Conservation (phyloP, 768 basidiomycete species). For the Suillus weaverae region DNA sequence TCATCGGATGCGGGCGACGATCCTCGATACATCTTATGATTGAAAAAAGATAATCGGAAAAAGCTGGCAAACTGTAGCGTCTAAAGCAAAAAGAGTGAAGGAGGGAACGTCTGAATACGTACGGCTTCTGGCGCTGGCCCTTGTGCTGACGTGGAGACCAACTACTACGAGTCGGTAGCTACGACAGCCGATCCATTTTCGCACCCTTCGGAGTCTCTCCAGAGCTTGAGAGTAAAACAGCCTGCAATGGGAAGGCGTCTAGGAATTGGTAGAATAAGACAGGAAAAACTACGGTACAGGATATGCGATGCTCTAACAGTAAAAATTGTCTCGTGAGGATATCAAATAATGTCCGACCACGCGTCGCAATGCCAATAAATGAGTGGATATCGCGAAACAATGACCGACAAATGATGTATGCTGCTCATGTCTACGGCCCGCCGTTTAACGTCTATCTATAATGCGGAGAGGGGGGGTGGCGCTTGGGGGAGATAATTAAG, state of each 20-base stretch:
- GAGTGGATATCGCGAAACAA: slow-evolving; percentile 55
- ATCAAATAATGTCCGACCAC: slow-evolving; percentile 48
- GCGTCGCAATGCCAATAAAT: slow-evolving; percentile 46
- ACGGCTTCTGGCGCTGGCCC: slow-evolving; percentile 7
- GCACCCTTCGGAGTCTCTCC: slow-evolving; percentile 5
- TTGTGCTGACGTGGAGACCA: slow-evolving; percentile 31
- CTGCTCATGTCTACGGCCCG: slow-evolving; percentile 50
- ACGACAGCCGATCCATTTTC: slow-evolving; percentile 13
- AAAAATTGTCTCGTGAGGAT: slow-evolving; percentile 59
- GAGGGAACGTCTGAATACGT: slow-evolving; percentile 17
- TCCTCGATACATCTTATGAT: slow-evolving; percentile 48
- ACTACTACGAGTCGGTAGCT: neutral
- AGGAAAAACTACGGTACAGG: slow-evolving; percentile 40
- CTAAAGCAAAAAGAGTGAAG: slow-evolving; percentile 18
- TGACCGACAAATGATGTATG: slow-evolving; percentile 42
- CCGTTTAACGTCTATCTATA: slow-evolving; percentile 45
- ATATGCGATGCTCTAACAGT: slow-evolving; percentile 68
- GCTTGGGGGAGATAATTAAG: slow-evolving; percentile 18
- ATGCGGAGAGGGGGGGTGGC: slow-evolving; percentile 28
- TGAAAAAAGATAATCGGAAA: slow-evolving; percentile 15
- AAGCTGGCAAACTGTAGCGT: slow-evolving; percentile 14
- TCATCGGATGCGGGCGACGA: slow-evolving; percentile 64
- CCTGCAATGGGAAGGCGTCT: slow-evolving; percentile 15
- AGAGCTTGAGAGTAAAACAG: slow-evolving; percentile 1
- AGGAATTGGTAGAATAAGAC: slow-evolving; percentile 24